Percentiles rank a stretch among this genome's conserved stretches.
Conservation (phyloP, 257 asterid genomes). For the Solanum chilense region DNA sequence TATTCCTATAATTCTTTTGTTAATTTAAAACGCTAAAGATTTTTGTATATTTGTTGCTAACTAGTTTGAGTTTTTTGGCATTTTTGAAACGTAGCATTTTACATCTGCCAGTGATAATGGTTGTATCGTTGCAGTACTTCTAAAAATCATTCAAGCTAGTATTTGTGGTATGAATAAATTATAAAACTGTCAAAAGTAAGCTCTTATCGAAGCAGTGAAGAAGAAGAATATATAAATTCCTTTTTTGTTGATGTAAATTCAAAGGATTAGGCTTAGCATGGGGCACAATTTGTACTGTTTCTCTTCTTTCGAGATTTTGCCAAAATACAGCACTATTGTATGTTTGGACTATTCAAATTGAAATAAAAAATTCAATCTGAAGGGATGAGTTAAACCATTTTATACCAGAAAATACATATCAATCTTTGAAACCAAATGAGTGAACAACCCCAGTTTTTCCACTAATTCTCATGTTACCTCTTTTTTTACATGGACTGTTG, state of each 20-base stretch:
- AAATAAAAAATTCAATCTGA: neutral
- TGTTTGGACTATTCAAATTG: neutral
- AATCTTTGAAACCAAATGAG: neutral
- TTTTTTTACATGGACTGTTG: neutral
- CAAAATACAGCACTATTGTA: neutral
- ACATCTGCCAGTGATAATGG: neutral
- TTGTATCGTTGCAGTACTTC: neutral
- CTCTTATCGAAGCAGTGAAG: neutral
- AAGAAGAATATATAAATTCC: neutral
- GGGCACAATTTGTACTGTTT: neutral
- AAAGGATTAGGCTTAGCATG: neutral
- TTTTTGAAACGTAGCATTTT: neutral
- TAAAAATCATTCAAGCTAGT: neutral
- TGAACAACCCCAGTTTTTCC: neutral
- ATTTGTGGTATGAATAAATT: neutral
- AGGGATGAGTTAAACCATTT: neutral
- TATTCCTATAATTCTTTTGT: neutral
- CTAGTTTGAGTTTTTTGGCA: neutral
- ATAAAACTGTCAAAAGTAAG: neutral
- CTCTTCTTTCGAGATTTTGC: neutral
- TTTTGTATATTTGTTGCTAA: neutral
- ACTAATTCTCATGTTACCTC: neutral
- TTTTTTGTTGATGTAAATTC: neutral
- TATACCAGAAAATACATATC: neutral
- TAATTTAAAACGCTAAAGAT: neutral